Base-by-base conservation (phyloP, 345 rosid species). In the Aegle marmelos region DNA sequence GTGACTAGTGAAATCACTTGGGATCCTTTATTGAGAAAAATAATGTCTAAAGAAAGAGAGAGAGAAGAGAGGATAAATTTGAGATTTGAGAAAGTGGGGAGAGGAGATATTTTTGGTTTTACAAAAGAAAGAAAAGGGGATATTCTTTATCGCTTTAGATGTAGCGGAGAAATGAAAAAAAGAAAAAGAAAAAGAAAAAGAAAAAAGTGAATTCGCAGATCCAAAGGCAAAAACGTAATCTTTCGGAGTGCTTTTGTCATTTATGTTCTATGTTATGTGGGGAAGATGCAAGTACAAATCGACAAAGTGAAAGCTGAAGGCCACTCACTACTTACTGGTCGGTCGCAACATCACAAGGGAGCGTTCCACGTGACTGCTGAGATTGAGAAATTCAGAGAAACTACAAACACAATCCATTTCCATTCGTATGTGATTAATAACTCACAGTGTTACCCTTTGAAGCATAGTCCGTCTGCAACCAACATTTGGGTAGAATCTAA, bases 361-460 rank as follows among this genome's bases (percentile, higher is more conserved):
- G 76, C 67, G 50, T 81, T 84, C 82, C 87, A 68, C 60, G 71
- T 57, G 83, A 80, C 22, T 61, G 54, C 69, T 33, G 22, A 66
- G 37, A 56, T 64, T 33, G 22, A 66, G 37, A 56, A 50, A 14
- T 58, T 3, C 17, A 34, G 48, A 41, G 48, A 41, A 41, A 41
- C 10, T n/a, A 4, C 74, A 14, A 61, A 13, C 76, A 13, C 53
- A 72, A 30, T 25, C 50, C 34, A 2, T 28, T 59, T 59, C 30
- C 63, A 3, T 59, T 14, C 56, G 48, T 11, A 10, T 10, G 48
- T 11, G 11, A 11, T 41, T 41, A 41, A 11, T 41, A 41, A 2
- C 4, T 16, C 57, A 17, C 21, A 19, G 17, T 53, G 57, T 0
- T 5, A 17, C 4, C 7, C 57, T 53, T 53, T 53, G 21, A 53